A percentile compares a stretch with the other conserved stretches of the same genome.
phyloP scores from a whole-genome alignment of 2,329 filamentous ascomycete genomes.

The Trichoderma semiorbis region DNA sequence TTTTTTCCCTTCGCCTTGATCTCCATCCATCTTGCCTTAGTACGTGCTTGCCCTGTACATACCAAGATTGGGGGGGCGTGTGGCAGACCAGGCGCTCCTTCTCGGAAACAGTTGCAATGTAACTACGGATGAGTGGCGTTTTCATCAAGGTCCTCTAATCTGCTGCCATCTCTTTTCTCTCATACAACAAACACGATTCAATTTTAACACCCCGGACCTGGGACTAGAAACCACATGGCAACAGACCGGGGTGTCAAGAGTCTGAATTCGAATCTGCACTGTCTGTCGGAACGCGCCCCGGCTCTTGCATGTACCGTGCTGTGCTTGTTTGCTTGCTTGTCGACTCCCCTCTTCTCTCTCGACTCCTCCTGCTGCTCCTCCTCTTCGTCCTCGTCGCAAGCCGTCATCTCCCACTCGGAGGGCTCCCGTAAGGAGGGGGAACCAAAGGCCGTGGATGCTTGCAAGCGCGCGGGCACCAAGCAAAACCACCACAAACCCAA shows the following conservation, averaged over 20 bases:
- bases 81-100: background rate
- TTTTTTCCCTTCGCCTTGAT: no score
- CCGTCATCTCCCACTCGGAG: background rate
- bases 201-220: slow-evolving; percentile 11
- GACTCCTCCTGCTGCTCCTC: background rate
- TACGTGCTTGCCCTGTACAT: no score
- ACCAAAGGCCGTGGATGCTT: background rate
- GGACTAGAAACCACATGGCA: slow-evolving; percentile 12
- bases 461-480: slow-evolving; percentile 14
- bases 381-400: background rate
- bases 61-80: background rate
- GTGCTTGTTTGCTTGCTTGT: background rate
- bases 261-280: slow-evolving; percentile 3
- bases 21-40: no score
- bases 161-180: background rate
- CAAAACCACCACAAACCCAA: background rate
- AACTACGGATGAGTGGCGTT: slow-evolving; percentile 15
- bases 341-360: background rate
- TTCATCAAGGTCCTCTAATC: slow-evolving; percentile 7
- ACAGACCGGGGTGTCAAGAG: background rate
- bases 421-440: background rate
- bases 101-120: slow-evolving; percentile 9
- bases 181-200: slow-evolving; percentile 9
- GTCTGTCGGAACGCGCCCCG: slow-evolving; percentile 13
- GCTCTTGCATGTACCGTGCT: background rate